Evolutionary conservation across 2,329 filamentous ascomycete genomes (phyloP), one percentile per base, ranked within the genome.

Genomic region (Sclerotinia minor): DNA sequence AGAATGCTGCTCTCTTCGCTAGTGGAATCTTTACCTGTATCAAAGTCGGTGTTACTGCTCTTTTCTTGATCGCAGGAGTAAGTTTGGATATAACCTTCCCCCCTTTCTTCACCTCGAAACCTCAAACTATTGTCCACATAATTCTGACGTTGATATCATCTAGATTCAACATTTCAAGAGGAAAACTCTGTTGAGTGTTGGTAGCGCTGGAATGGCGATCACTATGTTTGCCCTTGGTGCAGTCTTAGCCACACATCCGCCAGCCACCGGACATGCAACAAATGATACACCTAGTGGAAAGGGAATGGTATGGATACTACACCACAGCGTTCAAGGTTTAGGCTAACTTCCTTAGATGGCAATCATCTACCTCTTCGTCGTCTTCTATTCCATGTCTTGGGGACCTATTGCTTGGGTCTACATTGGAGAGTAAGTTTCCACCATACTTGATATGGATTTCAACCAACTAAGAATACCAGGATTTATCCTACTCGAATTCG

Each of bases 401-500:
- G 64, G 53, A 6, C 64, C 53, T 21, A 58, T 66, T 5, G 53
- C 44, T 38, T 66, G 64, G 64, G 32, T 66, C 8, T 66, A 66
- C 50, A 60, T 66, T 44, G 64, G 64, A 38, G 52, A 66, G 64
- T 60, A 60, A 32, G 44, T 41, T 41, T 19, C 21, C n/a, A 29
- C 24, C 2, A 24, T 24, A 49, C 29, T 29, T 21, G 9, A n/a
- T 19, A 11, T 41, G 11, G 24, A 29, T 41, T 15, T n/a, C n/a
- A n/a, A 17, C 19, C 15, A n/a, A 29, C 44, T 50, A 58, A 65
- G 9, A 29, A 29, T 38, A 1, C 24, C 29, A 66, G 53, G n/a
- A 66, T 59, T 11, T 59, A 66, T 52, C 54, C 64, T 9, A 49
- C 54, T 11, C 53, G 53, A 58, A 67, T 84, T 64, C 79, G 83